A percentile compares a stretch with the other conserved stretches of the same genome.
Evolutionary conservation across 2,329 filamentous ascomycete species (phyloP).

Genomic region (Rhinocladiella mackenziei): DNA sequence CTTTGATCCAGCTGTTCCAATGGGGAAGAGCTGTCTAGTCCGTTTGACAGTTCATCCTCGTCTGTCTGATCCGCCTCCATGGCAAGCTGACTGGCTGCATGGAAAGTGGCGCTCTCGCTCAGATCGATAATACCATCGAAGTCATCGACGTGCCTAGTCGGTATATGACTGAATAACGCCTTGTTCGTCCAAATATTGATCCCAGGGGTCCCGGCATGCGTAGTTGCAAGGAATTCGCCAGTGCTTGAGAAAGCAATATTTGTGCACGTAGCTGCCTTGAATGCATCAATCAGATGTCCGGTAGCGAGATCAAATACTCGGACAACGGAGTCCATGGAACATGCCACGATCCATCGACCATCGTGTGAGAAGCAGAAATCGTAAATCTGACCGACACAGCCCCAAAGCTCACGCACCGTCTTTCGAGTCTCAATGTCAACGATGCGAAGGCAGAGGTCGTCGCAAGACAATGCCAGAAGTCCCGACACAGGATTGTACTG

Average conservation of each 20-base stretch:
- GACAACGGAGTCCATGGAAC: constrained; percentile 73
- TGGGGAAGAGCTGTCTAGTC: constrained; percentile 46
- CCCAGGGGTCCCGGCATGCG: constrained; percentile 74
- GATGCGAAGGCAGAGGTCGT: constrained; percentile 81
- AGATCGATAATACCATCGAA: constrained; percentile 64
- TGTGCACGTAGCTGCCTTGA: constrained; percentile 75
- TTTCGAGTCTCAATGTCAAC: constrained; percentile 87
- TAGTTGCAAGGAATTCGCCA: constrained; percentile 90
- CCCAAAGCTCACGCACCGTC: constrained; percentile 89
- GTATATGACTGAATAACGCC: constrained; percentile 81
- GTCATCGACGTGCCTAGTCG: constrained; percentile 79
- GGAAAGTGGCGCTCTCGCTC: constrained; percentile 60
- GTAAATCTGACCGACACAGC: constrained; percentile 67
- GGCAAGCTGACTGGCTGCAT: constrained; percentile 70
- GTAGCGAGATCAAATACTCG: constrained; percentile 95
- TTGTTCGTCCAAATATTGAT: constrained; percentile 97
- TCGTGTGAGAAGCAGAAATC: constrained; percentile 89
- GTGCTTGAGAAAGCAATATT: constrained; percentile 83
- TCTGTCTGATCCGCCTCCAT: constrained; percentile 50
- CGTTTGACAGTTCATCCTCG: constrained; percentile 44
- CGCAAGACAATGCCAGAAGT: constrained; percentile 80
- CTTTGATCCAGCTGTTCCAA: constrained; percentile 76
- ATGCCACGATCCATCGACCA: constrained; percentile 87
- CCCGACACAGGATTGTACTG: constrained; percentile 80
- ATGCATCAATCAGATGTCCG: constrained; percentile 88